Base-by-base conservation (phyloP, 1,284 basidiomycete genomes). In the Rhodotorula sp. region DNA sequence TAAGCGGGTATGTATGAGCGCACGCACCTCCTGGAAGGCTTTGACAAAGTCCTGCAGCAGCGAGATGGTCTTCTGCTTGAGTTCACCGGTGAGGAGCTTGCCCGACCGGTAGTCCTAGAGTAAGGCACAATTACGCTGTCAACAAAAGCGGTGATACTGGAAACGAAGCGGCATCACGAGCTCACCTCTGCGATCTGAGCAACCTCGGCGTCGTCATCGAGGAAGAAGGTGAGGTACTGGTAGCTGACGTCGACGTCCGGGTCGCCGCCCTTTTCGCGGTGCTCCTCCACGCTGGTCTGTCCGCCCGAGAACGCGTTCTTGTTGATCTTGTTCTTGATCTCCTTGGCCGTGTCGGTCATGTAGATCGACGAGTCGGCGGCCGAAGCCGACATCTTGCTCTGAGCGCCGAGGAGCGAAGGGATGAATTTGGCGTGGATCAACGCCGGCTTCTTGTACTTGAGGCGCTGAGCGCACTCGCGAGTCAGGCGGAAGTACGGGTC, bases 251-350 rank as follows among this genome's bases (percentile, higher is more conserved):
- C 96, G 48, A 99, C 93, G 71, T 98, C 94, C 0, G 93, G 89
- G 81, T 98, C 87, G 1, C 96, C 96, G 8, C 96, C 96, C 33
- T 91, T 82, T 77, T 84, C 84, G 72, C 93, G 81, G 81, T 99
- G 96, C 75, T 97, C 92, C 81, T 98, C 95, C 79, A 94, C 88
- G 18, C 93, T 95, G 81, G 95, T 95, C 79, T 80, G 78, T 8
- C 82, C 82, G 7, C 82, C 82, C n/a, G 79, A 81, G 70, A 83
- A 82, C 20, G 82, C 82, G 63, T 82, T 76, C 78, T 86, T 89
- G 80, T 94, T 97, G 80, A 99, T 89, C 84, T 99, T 99, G 81
- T 94, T 98, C 84, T 97, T 96, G 83, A 99, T 97, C 82, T 95
- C 91, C 75, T 88, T 89, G 24, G 89, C 85, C 66, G 90, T 93